Evolutionary conservation across 2,329 filamentous ascomycete genomes (phyloP).

Genomic region (Exophiala calicioides): DNA sequence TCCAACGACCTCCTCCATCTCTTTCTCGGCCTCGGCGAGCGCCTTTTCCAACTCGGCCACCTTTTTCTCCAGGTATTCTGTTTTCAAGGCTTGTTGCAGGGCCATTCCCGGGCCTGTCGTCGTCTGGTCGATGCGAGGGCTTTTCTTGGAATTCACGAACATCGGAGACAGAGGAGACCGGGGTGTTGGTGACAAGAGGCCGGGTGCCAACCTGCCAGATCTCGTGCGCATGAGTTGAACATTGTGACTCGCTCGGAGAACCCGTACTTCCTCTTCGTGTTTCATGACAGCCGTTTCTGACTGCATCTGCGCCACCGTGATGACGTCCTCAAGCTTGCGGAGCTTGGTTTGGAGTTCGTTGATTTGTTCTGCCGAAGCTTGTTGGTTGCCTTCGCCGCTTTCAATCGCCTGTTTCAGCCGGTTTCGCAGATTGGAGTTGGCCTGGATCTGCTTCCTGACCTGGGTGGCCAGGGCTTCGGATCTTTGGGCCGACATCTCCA

Average conservation of each 20-base stretch:
- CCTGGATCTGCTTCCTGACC: slow-evolving; percentile 76
- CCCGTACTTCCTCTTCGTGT: slow-evolving; percentile 81
- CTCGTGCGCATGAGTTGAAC: slow-evolving; percentile 75
- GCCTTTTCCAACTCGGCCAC: slow-evolving; percentile 85
- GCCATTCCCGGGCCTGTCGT: slow-evolving; percentile 61
- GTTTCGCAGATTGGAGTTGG: slow-evolving; percentile 72
- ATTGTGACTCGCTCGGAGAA: slow-evolving; percentile 74
- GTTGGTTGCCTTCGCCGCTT: slow-evolving; percentile 81
- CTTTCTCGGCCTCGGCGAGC: slow-evolving; percentile 70
- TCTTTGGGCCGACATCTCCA: slow-evolving; percentile 71
- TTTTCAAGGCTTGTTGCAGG: slow-evolving; percentile 69
- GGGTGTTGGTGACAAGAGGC: slow-evolving; percentile 51
- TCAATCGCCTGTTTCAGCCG: slow-evolving; percentile 77
- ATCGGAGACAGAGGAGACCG: slow-evolving; percentile 65
- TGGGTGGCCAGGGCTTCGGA: slow-evolving; percentile 78
- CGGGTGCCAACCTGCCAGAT: slow-evolving; percentile 43
- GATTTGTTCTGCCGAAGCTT: slow-evolving; percentile 76
- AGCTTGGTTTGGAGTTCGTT: slow-evolving; percentile 79
- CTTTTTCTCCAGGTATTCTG: slow-evolving; percentile 72
- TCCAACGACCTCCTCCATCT: slow-evolving; percentile 81
- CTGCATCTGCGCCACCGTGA: slow-evolving; percentile 78
- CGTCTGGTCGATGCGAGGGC: slow-evolving; percentile 62
- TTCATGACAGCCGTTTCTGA: slow-evolving; percentile 80
- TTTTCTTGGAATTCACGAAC: slow-evolving; percentile 54
- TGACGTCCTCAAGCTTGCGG: slow-evolving; percentile 77